Percentiles rank a stretch among this genome's conserved stretches.
Conservation (phyloP, 1,284 basidiomycete genomes). For the Leucoagaricus sp. region DNA sequence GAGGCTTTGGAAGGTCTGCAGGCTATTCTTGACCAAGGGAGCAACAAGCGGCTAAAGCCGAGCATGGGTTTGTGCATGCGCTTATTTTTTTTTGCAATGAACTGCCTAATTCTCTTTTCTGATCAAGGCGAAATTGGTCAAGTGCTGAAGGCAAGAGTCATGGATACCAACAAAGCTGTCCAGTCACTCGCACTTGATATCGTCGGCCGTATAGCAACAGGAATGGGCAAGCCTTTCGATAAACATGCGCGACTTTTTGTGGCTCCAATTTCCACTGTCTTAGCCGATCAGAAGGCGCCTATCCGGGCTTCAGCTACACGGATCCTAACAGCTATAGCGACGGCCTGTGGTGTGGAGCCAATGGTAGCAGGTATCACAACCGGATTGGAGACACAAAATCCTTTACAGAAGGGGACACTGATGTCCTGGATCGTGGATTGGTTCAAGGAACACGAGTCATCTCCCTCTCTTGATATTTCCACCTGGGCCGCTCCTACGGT, state of each 20-base stretch:
- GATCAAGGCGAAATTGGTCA: conserved; percentile 83
- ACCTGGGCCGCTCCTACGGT: conserved; percentile 76
- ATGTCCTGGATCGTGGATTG: conserved; percentile 86
- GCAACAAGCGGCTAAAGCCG: conserved; percentile 91
- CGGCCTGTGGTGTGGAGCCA: conserved; percentile 82
- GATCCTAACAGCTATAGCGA: conserved; percentile 83
- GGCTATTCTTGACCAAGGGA: conserved; percentile 83
- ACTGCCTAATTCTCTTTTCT: conserved; percentile 10
- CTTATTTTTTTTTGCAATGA: conserved; percentile 10
- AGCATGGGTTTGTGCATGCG: conserved; percentile 73
- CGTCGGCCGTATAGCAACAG: conserved; percentile 85
- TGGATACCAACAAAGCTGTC: conserved; percentile 94
- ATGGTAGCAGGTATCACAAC: conserved; percentile 80
- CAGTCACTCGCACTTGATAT: conserved; percentile 91
- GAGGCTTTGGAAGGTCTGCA: conserved; percentile 90
- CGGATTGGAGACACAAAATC: conserved; percentile 86
- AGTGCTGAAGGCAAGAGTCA: conserved; percentile 86
- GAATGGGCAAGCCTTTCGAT: conserved; percentile 96
- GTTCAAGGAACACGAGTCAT: conserved; percentile 67
- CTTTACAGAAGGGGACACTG: conserved; percentile 83
- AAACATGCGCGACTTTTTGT: conserved; percentile 82
- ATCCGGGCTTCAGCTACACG: conserved; percentile 80
- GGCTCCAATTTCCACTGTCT: conserved; percentile 78
- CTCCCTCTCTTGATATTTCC: conserved; percentile 70
- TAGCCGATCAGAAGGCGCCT: conserved; percentile 92